Percentiles rank a stretch among this genome's conserved stretches.
phyloP scores from a whole-genome alignment of 2,329 filamentous ascomycete genomes.

The Helotiales sp. region DNA sequence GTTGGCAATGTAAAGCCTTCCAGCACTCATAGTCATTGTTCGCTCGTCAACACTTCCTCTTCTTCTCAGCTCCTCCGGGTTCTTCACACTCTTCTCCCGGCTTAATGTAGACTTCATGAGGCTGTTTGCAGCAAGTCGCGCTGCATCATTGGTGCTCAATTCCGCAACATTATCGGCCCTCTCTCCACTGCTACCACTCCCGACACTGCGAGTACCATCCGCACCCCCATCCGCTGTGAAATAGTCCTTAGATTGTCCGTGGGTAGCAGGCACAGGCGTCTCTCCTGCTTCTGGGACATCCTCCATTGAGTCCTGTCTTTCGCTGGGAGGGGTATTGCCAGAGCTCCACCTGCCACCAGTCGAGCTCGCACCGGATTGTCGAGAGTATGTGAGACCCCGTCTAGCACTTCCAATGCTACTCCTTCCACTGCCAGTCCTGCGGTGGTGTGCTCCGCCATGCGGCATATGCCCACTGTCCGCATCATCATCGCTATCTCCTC shows the following conservation, averaged over 20 bases:
- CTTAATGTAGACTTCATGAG: constrained; percentile 57
- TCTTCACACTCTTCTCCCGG: constrained; percentile 66
- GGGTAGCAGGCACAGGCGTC: constrained; percentile 27
- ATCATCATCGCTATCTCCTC: constrained; percentile 79
- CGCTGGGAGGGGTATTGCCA: constrained; percentile 45
- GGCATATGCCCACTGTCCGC: constrained; percentile 45
- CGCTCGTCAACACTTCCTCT: constrained; percentile 81
- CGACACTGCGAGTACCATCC: constrained; percentile 30
- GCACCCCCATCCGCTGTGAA: constrained; percentile 24
- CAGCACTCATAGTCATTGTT: constrained; percentile 64
- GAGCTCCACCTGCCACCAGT: constrained; percentile 41
- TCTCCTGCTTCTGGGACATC: constrained; percentile 28
- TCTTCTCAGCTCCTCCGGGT: constrained; percentile 69
- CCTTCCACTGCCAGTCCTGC: constrained; percentile 71
- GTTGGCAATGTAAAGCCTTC: constrained; percentile 82
- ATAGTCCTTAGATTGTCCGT: constrained; percentile 25
- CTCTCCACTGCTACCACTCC: constrained; percentile 43
- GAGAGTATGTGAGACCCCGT: constrained; percentile 40
- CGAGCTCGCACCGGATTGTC: constrained; percentile 38
- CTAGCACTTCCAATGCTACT: constrained; percentile 52
- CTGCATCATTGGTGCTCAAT: constrained; percentile 41
- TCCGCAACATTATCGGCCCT: constrained; percentile 61
- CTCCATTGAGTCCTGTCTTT: constrained; percentile 29
- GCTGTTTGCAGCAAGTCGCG: constrained; percentile 58
- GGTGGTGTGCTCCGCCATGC: constrained; percentile 57